These are phyloP conservation scores for Russula earlei DNA, from an alignment of 768 basidiomycete genomes.

Conservation along the genomic window DNA sequence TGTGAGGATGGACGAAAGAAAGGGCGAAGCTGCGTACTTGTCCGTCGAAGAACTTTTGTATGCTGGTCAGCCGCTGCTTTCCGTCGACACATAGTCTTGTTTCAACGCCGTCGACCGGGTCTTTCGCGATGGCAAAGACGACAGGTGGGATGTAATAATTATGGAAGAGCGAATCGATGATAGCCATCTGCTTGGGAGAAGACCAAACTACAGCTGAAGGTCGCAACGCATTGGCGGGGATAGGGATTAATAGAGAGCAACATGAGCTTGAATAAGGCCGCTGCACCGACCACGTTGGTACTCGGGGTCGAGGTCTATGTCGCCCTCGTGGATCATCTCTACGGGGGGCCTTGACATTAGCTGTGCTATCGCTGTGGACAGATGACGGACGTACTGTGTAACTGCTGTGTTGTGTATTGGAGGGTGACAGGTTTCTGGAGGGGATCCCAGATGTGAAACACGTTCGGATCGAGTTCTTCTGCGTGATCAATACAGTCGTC, in stretches of 20 bases:
- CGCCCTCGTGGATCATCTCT: conserved; percentile 61
- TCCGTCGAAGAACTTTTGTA: conserved; percentile 66
- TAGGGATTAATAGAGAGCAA: neutral
- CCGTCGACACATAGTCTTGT: conserved; percentile 60
- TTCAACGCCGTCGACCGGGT: conserved; percentile 31
- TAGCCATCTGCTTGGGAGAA: conserved; percentile 57
- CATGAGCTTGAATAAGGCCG: neutral
- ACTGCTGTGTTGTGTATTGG: conserved; percentile 20
- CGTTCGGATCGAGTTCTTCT: conserved; percentile 5
- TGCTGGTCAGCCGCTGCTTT: conserved; percentile 72
- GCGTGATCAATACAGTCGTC: conserved; percentile 12
- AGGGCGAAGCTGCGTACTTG: conserved; percentile 33
- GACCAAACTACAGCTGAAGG: conserved; percentile 68
- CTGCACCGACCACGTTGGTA: conserved; percentile 56
- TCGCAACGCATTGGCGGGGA: neutral
- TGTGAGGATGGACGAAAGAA: neutral
- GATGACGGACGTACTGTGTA: conserved; percentile 22
- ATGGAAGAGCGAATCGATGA: conserved; percentile 70
- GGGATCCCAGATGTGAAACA: conserved; percentile 21
- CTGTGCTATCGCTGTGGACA: neutral
- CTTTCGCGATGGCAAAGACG: conserved; percentile 45
- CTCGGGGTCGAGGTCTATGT: conserved; percentile 58
- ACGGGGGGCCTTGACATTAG: neutral
- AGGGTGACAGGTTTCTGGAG: conserved; percentile 18
- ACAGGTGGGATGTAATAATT: conserved; percentile 77